phyloP scores from a whole-genome alignment of 2,329 filamentous ascomycete genomes.

The Stagonosporopsis rhizophila region DNA sequence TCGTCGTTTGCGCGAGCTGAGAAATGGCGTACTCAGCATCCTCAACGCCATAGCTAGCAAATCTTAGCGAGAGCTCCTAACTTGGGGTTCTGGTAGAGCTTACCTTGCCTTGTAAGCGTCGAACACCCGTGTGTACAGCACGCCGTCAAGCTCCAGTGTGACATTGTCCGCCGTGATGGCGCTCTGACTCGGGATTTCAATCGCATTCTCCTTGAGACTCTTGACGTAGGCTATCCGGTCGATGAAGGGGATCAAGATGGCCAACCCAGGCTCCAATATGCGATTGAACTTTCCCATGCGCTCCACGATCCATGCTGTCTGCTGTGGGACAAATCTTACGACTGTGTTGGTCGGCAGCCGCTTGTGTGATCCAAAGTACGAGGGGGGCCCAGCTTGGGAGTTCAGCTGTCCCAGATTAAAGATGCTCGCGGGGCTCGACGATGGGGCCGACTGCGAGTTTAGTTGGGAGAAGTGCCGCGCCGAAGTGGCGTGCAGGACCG shows the following conservation, averaged over 20 bases:
- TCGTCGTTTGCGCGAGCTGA: conserved; percentile 96
- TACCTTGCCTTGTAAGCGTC: conserved; percentile 98
- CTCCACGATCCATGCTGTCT: conserved; percentile 99
- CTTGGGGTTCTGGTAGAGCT: conserved; percentile 25
- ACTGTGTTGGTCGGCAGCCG: conserved; percentile 89
- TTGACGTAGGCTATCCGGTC: conserved; percentile 98
- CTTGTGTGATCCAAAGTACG: conserved; percentile 76
- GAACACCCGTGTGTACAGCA: conserved; percentile 94
- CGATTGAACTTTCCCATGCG: conserved; percentile 98
- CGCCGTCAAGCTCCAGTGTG: conserved; percentile 92
- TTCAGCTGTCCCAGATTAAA: conserved; percentile 38
- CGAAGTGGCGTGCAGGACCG: conserved; percentile 25
- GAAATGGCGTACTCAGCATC: conserved; percentile 99
- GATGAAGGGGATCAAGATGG: conserved; percentile 85
- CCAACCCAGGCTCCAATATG: conserved; percentile 90
- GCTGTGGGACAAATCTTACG: conserved; percentile 96
- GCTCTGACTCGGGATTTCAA: conserved; percentile 97
- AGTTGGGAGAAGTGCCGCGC: conserved; percentile 44
- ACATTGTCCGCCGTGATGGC: conserved; percentile 99
- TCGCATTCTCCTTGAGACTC: conserved; percentile 92
- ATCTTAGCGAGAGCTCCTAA: conserved; percentile 20
- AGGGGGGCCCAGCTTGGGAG: conserved; percentile 59
- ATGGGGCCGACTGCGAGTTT: conserved; percentile 35
- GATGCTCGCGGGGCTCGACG: conserved; percentile 36
- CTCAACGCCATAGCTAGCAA: conserved; percentile 87